Percentiles rank a stretch among this genome's conserved stretches.
These are phyloP conservation scores for Lecanicillium sp. DNA, from an alignment of 2,329 filamentous ascomycete genomes.

Conservation along the genomic window DNA sequence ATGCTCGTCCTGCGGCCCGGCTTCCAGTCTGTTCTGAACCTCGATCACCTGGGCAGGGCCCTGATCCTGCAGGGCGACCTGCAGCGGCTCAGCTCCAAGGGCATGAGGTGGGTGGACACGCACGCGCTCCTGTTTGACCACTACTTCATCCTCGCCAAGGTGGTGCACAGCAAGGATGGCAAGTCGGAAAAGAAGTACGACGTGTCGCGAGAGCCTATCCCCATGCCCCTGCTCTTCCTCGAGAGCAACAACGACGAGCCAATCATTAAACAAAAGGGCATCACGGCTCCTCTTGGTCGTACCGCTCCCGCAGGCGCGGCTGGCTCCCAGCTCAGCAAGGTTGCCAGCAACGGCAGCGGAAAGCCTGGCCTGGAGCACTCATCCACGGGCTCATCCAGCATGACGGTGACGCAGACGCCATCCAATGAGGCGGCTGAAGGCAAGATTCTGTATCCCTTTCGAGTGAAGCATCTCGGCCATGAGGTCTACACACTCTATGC, in stretches of 20 bases:
- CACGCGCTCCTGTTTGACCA: constrained; percentile 94
- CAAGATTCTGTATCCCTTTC: constrained; percentile 88
- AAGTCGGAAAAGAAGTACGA: constrained; percentile 81
- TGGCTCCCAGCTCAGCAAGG: constrained; percentile 52
- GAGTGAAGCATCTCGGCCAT: constrained; percentile 89
- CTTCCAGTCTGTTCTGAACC: constrained; percentile 83
- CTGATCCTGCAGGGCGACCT: constrained; percentile 85
- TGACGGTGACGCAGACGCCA: constrained; percentile 32
- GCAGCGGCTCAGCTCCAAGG: constrained; percentile 79
- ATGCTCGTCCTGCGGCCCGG: constrained; percentile 82
- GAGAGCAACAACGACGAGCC: constrained; percentile 91
- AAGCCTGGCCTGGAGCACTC: constrained; percentile 61
- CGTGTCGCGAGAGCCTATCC: constrained; percentile 90
- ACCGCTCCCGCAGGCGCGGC: constrained; percentile 57
- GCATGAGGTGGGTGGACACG: constrained; percentile 89
- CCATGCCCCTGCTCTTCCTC: constrained; percentile 89
- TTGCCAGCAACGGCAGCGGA: constrained; percentile 43
- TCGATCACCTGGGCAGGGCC: constrained; percentile 89
- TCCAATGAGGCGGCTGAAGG: constrained; percentile 64
- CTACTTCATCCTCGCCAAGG: constrained; percentile 89
- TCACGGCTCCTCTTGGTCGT: constrained; percentile 55
- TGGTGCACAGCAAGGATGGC: constrained; percentile 61
- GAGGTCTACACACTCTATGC: constrained; percentile 91
- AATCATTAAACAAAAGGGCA: constrained; percentile 74
- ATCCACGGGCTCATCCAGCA: constrained; percentile 59